Evolutionary conservation across 2,329 filamentous ascomycete genomes (phyloP).

Genomic region (Penicillium oxalicum): DNA sequence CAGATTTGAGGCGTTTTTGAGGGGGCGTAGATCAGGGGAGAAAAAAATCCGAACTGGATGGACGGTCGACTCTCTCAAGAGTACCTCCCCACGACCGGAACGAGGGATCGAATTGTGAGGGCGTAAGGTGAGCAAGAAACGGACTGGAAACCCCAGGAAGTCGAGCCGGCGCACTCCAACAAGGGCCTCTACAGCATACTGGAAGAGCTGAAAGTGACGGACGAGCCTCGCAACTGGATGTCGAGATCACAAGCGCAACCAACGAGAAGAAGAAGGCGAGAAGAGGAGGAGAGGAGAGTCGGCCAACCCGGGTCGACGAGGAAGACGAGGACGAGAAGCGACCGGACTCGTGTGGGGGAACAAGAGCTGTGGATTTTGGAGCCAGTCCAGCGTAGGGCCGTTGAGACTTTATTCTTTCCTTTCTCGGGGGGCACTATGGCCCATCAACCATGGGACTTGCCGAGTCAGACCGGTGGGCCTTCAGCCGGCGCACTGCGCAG

Average conservation of each 20-base stretch:
- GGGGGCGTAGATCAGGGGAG: too few species aligned
- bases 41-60: too few species aligned
- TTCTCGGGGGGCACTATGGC: slow-evolving; percentile 9
- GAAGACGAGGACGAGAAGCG: too few species aligned
- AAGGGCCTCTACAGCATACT: neutral
- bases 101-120: neutral
- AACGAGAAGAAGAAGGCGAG: too few species aligned
- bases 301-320: neutral
- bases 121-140: neutral
- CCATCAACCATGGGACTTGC: slow-evolving; percentile 16
- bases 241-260: neutral
- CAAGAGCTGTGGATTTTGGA: neutral
- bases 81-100: neutral
- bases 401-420: slow-evolving; percentile 1
- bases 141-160: neutral
- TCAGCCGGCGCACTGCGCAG: slow-evolving; percentile 4
- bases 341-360: neutral
- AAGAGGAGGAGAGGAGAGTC: too few species aligned
- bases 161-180: neutral
- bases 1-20: too few species aligned
- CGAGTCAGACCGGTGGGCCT: slow-evolving; percentile 9
- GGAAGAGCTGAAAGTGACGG: too few species aligned
- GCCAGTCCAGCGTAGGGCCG: too few species aligned
- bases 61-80: too few species aligned
- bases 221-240: too few species aligned